A percentile compares a stretch with the other conserved stretches of the same genome.
Conservation (phyloP, 345 rosid species). For the Brassica cretica region DNA sequence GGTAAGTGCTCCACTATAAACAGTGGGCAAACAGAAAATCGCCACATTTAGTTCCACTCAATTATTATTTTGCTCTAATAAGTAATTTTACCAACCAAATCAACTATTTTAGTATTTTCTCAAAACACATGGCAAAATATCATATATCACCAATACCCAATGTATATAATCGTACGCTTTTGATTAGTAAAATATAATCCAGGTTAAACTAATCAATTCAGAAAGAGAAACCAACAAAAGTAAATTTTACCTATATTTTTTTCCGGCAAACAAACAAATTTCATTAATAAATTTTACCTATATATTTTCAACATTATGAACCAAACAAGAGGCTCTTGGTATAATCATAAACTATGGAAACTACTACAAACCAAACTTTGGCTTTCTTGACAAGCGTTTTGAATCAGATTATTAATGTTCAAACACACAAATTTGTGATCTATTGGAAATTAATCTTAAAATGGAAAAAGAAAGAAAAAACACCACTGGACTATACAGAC, state of each 20-base stretch:
- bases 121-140: conserved; percentile 12
- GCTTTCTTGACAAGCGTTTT: background rate
- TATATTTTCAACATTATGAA: background rate
- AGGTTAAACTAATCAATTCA: background rate
- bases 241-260: background rate
- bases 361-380: background rate
- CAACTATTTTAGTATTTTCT: background rate
- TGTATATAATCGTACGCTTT: background rate
- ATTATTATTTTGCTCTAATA: conserved; percentile 15
- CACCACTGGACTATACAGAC: background rate
- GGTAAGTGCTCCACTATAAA: conserved; percentile 41
- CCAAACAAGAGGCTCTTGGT: background rate
- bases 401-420: background rate
- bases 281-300: background rate
- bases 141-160: conserved; percentile 10
- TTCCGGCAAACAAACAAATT: too few species aligned
- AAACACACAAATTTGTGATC: background rate
- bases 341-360: background rate
- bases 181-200: background rate
- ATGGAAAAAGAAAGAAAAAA: background rate
- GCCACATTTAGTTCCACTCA: conserved; percentile 40
- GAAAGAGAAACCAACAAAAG: background rate
- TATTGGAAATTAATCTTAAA: background rate
- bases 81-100: conserved; percentile 20
- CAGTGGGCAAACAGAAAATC: conserved; percentile 25